phyloP scores from a whole-genome alignment of 768 basidiomycete species.

The Termitomyces sp. region DNA sequence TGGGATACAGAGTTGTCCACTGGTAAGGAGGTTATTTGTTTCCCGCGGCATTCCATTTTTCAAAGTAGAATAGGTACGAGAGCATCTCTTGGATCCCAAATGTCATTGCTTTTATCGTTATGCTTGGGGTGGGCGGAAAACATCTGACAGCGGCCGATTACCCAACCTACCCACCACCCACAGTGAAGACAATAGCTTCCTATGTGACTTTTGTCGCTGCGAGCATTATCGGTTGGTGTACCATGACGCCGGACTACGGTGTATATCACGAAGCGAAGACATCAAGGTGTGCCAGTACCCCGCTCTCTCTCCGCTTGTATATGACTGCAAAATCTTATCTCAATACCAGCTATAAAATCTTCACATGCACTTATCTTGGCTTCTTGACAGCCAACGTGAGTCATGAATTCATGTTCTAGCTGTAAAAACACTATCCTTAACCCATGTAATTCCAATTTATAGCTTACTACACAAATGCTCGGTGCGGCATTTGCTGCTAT shows the following conservation, averaged over 20 bases:
- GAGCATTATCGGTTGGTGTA: slow-evolving; percentile 37
- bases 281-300: slow-evolving; percentile 22
- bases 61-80: slow-evolving; percentile 35
- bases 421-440: no score
- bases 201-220: slow-evolving; percentile 36
- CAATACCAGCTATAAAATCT: slow-evolving; percentile 47
- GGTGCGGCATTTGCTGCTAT: slow-evolving; percentile 68
- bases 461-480: slow-evolving; percentile 45
- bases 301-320: background rate
- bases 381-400: slow-evolving; percentile 59
- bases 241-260: slow-evolving; percentile 41
- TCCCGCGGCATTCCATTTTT: background rate
- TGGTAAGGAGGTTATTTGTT: slow-evolving; percentile 35
- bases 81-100: slow-evolving; percentile 68
- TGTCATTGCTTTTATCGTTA: slow-evolving; percentile 56
- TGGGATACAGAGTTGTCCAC: slow-evolving; percentile 58
- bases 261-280: slow-evolving; percentile 35
- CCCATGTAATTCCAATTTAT: slow-evolving; percentile 21
- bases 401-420: background rate
- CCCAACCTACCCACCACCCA: slow-evolving; percentile 20
- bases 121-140: slow-evolving; percentile 62
- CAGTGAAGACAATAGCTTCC: slow-evolving; percentile 28
- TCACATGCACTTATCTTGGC: slow-evolving; percentile 62
- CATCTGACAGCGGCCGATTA: slow-evolving; percentile 35
- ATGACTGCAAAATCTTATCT: background rate